phyloP scores from a whole-genome alignment of 2,329 filamentous ascomycete species.

The Exophiala lecanii-corni region DNA sequence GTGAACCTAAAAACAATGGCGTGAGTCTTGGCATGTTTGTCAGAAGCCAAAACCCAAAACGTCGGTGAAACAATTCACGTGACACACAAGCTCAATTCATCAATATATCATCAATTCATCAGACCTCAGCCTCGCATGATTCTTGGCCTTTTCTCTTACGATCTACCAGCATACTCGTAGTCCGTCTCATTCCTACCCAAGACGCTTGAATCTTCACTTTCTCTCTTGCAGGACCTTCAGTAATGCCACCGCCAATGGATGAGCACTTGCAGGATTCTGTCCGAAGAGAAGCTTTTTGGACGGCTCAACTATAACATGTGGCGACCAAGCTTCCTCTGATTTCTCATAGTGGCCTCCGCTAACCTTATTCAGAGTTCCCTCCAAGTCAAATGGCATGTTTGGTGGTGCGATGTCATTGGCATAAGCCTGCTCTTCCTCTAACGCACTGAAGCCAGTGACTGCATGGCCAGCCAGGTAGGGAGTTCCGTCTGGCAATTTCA shows the following conservation, averaged over 20 bases:
- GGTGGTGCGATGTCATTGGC: neutral
- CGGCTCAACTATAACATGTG: conserved; percentile 37
- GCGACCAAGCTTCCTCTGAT: conserved; percentile 40
- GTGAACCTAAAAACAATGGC: neutral
- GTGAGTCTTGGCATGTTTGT: neutral
- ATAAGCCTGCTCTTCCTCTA: conserved; percentile 35
- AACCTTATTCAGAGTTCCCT: conserved; percentile 38
- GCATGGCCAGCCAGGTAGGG: conserved; percentile 38
- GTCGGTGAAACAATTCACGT: no score
- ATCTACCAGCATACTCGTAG: no score
- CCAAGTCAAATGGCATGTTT: conserved; percentile 39
- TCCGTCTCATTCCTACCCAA: no score
- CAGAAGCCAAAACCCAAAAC: no score
- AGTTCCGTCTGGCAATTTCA: conserved; percentile 39
- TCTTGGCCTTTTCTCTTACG: no score
- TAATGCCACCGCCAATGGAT: neutral
- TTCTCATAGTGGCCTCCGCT: conserved; percentile 44
- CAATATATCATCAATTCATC: no score
- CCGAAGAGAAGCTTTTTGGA: neutral
- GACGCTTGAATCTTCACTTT: neutral
- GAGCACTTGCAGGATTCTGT: conserved; percentile 3
- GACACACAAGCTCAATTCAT: no score
- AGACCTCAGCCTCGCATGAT: no score
- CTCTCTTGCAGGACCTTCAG: neutral
- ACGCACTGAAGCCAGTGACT: conserved; percentile 47